Evolutionary conservation across 108 stramenopile genomes (phyloP).

Genomic region (Schizochytrium sp.): DNA sequence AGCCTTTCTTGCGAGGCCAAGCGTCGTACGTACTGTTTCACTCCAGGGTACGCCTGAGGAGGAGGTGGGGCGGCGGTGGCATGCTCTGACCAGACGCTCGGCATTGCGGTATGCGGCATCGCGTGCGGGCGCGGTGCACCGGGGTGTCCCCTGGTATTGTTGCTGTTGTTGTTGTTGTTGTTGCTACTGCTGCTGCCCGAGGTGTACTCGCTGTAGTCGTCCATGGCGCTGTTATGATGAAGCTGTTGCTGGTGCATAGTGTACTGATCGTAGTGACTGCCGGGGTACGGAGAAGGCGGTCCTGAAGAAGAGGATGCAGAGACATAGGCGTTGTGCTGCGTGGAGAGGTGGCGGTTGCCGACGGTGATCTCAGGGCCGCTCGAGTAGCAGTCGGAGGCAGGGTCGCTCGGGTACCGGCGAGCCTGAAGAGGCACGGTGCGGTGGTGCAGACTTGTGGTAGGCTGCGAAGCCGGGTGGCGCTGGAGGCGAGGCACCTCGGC

Average conservation of each 20-base stretch:
- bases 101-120: neutral
- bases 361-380: neutral
- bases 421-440: slow-evolving; percentile 22
- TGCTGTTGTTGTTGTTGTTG: neutral
- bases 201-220: neutral
- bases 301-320: too few species aligned
- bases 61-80: neutral
- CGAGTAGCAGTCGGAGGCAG: neutral
- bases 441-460: neutral
- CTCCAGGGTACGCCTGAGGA: neutral
- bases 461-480: slow-evolving; percentile 10
- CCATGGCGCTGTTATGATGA: neutral
- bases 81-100: neutral
- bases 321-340: too few species aligned
- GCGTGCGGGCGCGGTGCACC: neutral
- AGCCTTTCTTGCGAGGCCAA: slow-evolving; percentile 14
- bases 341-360: too few species aligned
- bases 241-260: neutral
- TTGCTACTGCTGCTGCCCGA: slow-evolving; percentile 24
- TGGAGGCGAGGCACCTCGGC: neutral
- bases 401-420: neutral
- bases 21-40: slow-evolving; percentile 19
- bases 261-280: too few species aligned
- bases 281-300: too few species aligned
- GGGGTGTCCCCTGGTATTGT: neutral